A percentile compares a stretch with the other conserved stretches of the same genome.
phyloP scores from a whole-genome alignment of 148 eudicot genomes.

The Rhododendron griersonianum region DNA sequence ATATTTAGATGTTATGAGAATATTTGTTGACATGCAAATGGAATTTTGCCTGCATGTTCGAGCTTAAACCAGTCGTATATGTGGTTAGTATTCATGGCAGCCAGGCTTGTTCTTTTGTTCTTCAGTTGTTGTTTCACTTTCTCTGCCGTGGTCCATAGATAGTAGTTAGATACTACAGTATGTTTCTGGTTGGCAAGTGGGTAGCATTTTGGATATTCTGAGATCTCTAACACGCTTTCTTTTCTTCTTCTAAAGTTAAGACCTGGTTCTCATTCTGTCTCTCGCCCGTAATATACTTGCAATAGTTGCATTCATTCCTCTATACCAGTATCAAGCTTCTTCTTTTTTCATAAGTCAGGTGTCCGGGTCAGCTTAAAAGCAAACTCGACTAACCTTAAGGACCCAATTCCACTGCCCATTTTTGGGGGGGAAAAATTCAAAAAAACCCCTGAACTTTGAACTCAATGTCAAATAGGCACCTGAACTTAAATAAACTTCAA shows the following conservation, averaged over 20 bases:
- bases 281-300: neutral
- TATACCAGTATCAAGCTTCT: neutral
- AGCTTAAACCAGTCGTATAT: neutral
- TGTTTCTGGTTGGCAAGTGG: neutral
- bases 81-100: neutral
- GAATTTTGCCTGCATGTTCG: neutral
- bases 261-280: neutral
- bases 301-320: neutral
- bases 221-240: neutral
- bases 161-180: no score
- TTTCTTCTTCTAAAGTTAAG: neutral
- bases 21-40: neutral
- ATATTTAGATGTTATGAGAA: neutral
- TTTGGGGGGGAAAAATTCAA: no score
- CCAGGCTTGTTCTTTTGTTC: neutral
- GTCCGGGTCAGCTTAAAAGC: no score
- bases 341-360: no score
- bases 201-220: neutral
- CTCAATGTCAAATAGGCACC: no score
- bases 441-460: no score
- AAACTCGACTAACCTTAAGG: no score
- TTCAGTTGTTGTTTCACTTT: neutral
- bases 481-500: no score
- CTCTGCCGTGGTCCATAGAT: neutral
- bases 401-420: no score